A percentile compares a stretch with the other conserved stretches of the same genome.
phyloP scores from a whole-genome alignment of 2,329 filamentous ascomycete genomes.

The Fusarium palustre region DNA sequence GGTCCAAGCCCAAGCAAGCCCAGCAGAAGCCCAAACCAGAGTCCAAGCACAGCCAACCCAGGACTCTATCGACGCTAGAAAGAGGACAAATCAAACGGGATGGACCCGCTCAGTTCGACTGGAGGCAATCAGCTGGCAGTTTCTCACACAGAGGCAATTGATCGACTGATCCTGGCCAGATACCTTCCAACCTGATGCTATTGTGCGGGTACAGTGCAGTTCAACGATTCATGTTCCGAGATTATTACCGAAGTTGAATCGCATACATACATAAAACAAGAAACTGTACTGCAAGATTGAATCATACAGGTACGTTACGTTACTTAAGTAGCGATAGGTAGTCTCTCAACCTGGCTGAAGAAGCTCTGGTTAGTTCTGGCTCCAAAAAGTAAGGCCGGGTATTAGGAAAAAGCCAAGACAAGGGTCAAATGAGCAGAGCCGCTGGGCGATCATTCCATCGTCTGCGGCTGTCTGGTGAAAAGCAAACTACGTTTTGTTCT shows the following conservation, averaged over 20 bases:
- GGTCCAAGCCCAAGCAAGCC: not conserved
- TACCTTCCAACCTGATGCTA: slow-evolving; percentile 39
- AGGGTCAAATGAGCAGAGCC: slow-evolving; percentile 37
- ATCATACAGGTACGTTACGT: slow-evolving; percentile 7
- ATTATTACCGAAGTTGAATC: slow-evolving; percentile 17
- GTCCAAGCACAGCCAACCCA: not conserved
- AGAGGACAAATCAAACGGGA: slow-evolving; percentile 18
- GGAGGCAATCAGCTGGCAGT: slow-evolving; percentile 40
- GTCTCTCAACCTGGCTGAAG: slow-evolving; percentile 12
- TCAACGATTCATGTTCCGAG: slow-evolving; percentile 25
- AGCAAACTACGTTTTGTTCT: slow-evolving; percentile 12
- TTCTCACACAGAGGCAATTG: slow-evolving; percentile 39
- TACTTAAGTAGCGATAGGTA: not conserved
- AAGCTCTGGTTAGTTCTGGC: slow-evolving; percentile 16
- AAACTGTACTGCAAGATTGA: slow-evolving; percentile 30
- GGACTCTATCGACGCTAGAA: slow-evolving; percentile 39
- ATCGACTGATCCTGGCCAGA: slow-evolving; percentile 46
- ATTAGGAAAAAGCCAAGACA: slow-evolving; percentile 17
- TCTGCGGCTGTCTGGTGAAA: not conserved
- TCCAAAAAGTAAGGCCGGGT: slow-evolving; percentile 10
- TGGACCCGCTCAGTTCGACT: slow-evolving; percentile 38
- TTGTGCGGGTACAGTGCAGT: slow-evolving; percentile 23
- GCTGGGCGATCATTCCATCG: slow-evolving; percentile 29
- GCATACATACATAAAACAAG: slow-evolving; percentile 25
- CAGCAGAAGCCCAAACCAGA: not conserved